phyloP scores from a whole-genome alignment of 2,329 filamentous ascomycete genomes.

The Ophiostoma ulmi region DNA sequence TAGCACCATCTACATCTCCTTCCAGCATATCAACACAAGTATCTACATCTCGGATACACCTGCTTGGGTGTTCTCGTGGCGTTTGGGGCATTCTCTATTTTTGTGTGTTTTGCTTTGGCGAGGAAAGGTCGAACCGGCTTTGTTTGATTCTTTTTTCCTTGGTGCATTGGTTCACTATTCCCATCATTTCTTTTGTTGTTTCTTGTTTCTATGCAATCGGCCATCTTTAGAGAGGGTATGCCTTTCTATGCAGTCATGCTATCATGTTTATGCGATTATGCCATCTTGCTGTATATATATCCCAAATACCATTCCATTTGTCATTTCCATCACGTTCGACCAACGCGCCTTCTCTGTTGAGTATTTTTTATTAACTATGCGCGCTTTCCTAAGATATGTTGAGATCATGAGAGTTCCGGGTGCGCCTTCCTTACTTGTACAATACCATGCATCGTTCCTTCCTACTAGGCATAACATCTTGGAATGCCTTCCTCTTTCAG shows the following conservation, averaged over 20 bases:
- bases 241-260: background rate
- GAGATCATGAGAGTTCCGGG: background rate
- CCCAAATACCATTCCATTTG: constrained; percentile 11
- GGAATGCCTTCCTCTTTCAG: background rate
- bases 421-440: background rate
- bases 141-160: background rate
- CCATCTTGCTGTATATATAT: background rate
- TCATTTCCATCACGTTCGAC: background rate
- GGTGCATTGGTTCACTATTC: background rate
- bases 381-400: background rate
- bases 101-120: background rate
- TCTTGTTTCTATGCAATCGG: background rate
- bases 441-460: background rate
- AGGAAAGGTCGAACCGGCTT: constrained; percentile 1
- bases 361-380: background rate
- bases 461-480: background rate
- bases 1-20: background rate
- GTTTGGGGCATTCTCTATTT: background rate
- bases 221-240: background rate
- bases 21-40: background rate
- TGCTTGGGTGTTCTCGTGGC: background rate
- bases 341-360: background rate
- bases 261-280: constrained; percentile 10
- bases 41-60: background rate
- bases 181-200: constrained; percentile 2